These are phyloP conservation scores for Sporopachydermia quercuum DNA, from an alignment of 805 yeast genomes.

Conservation along the genomic window DNA sequence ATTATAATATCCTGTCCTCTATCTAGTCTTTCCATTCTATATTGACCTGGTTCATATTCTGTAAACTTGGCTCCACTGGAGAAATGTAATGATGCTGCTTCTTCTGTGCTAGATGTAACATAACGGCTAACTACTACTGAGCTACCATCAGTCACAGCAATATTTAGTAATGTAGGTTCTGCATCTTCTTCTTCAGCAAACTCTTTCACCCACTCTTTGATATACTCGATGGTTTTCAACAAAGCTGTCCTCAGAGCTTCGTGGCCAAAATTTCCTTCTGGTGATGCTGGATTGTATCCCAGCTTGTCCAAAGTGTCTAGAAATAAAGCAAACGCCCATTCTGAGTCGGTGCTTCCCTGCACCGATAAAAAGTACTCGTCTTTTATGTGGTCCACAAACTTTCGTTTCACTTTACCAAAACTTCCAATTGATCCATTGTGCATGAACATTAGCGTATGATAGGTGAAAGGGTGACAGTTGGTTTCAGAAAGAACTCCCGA, in stretches of 20 bases:
- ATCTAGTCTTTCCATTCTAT: constrained; percentile 86
- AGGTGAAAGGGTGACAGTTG: constrained; percentile 92
- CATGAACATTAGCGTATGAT: constrained; percentile 85
- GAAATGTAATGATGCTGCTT: constrained; percentile 92
- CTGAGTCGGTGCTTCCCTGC: constrained; percentile 94
- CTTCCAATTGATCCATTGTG: constrained; percentile 77
- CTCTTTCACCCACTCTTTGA: constrained; percentile 69
- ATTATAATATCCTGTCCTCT: constrained; percentile 89
- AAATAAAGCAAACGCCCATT: constrained; percentile 84
- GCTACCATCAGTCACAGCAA: constrained; percentile 90
- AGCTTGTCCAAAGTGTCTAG: constrained; percentile 59
- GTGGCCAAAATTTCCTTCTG: constrained; percentile 35
- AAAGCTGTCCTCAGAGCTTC: constrained; percentile 51
- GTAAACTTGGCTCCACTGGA: constrained; percentile 85
- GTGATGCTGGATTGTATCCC: constrained; percentile 55
- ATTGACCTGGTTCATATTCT: constrained; percentile 83
- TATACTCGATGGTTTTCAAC: constrained; percentile 52
- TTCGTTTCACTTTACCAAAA: constrained; percentile 60
- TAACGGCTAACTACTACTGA: constrained; percentile 79
- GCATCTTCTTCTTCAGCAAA: constrained; percentile 22
- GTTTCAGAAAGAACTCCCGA: constrained; percentile 91
- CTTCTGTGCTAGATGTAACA: constrained; percentile 78
- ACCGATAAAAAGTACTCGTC: constrained; percentile 69
- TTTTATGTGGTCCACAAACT: constrained; percentile 51
- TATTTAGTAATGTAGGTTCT: constrained; percentile 79